Percentiles rank a stretch among this genome's conserved stretches.
Conservation (phyloP, 2,329 filamentous ascomycete species). For the Talaromyces pinophilus region DNA sequence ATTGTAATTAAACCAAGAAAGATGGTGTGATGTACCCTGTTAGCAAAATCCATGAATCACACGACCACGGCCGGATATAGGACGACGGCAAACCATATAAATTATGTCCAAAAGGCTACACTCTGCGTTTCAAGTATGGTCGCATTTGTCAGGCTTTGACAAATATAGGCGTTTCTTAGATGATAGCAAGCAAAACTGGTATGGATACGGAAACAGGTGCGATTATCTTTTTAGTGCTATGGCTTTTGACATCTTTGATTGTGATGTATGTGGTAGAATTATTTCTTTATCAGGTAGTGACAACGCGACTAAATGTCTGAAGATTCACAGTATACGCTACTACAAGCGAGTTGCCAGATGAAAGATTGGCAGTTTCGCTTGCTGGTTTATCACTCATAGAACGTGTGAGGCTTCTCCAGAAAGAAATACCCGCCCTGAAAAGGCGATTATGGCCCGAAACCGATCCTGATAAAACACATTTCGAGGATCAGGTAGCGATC, state of each 20-base stretch:
- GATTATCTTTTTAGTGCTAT: neutral
- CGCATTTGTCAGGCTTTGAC: neutral
- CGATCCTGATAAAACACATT: neutral
- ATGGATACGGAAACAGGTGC: neutral
- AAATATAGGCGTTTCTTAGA: neutral
- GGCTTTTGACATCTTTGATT: neutral
- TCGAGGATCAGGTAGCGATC: neutral
- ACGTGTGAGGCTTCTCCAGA: constrained; percentile 3
- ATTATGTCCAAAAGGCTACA: neutral
- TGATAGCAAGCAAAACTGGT: neutral
- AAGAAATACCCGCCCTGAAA: neutral
- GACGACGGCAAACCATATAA: neutral
- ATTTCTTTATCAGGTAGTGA: neutral
- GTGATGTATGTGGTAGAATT: neutral
- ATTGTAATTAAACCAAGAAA: neutral
- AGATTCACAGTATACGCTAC: neutral
- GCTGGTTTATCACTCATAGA: constrained; percentile 1
- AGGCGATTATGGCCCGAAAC: constrained; percentile 2
- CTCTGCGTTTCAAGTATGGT: neutral
- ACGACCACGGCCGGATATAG: neutral
- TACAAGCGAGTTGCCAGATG: neutral
- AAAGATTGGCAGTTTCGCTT: neutral
- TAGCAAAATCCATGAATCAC: neutral
- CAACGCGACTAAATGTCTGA: neutral
- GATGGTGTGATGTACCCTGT: neutral